Evolutionary conservation across 2,329 filamentous ascomycete species (phyloP), one percentile per base, ranked within the genome.

Genomic region (Monosporascus sp.): DNA sequence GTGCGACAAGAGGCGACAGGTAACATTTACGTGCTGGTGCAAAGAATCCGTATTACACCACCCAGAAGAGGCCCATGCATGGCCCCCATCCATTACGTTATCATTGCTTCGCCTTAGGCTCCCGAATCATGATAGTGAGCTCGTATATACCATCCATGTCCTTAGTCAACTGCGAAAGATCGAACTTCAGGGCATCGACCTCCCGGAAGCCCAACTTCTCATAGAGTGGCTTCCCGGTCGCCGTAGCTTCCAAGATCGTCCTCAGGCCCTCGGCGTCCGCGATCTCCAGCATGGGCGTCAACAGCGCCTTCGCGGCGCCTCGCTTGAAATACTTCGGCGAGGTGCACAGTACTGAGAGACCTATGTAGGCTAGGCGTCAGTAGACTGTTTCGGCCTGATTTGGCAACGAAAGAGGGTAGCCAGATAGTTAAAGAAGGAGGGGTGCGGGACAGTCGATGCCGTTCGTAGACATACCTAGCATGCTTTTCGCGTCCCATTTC

Each of bases 191-290:
- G 25, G 61, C 51, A 46, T 72, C 71, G 1, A 72, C 60, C 44
- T 66, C 60, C 48, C 59, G 61, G 51, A 70, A 75, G 9, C 72
- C 71, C 5, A 70, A 49, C 55, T 68, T 69, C 56, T 64, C 59
- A 54, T 75, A 75, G 15, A 75, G 24, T 11, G 65, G 65, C 49
- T 62, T 63, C 3, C 70, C 72, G 0, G 56, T 58, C 1, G 59
- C 54, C 8, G 72, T 72, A n/a, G 70, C 70, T 57, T 74, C 72
- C 31, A 74, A 62, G 52, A 71, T 73, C 1, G 60, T 57, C 51
- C 58, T 65, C 47, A 67, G 60, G 3, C 64, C 65, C 27, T 65
- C 62, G 3, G 53, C 47, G 51, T 74, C 71, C 5, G 71, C 70
- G 14, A 69, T 54, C 6, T 61, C 64, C n/a, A 74, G 57, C 49